Conservation (phyloP, 2,329 filamentous ascomycete genomes). For the Coniochaeta ligniaria region DNA sequence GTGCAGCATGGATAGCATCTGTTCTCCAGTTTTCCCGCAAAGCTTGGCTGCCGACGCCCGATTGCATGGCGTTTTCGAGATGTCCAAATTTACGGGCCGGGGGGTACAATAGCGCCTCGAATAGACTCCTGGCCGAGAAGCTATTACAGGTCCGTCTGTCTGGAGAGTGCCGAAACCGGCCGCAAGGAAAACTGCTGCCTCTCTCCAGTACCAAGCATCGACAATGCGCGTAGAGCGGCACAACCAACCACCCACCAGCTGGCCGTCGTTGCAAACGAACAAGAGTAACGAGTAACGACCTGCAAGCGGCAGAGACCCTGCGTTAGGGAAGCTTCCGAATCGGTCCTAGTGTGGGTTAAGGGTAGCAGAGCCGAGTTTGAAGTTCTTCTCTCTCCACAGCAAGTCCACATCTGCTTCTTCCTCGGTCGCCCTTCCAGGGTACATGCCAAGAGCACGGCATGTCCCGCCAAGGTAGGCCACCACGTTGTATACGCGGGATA, state of each 20-base stretch:
- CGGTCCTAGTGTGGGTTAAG: neutral
- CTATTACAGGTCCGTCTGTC: neutral
- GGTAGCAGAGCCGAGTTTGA: neutral
- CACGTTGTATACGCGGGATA: neutral
- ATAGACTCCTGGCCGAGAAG: neutral
- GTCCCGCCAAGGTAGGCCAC: neutral
- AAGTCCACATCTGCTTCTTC: neutral
- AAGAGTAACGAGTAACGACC: neutral
- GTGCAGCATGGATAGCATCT: neutral
- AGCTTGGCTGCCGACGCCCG: neutral
- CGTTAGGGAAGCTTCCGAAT: neutral
- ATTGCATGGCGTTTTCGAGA: neutral
- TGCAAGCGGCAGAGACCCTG: neutral
- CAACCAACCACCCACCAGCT: neutral
- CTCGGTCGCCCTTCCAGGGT: neutral
- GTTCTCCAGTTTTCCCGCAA: neutral
- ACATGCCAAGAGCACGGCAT: neutral
- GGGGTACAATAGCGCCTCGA: neutral
- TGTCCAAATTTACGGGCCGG: neutral
- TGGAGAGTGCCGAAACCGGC: neutral
- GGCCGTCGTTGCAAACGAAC: neutral
- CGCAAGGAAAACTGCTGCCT: neutral
- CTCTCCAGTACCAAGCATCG: neutral
- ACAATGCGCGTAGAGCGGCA: neutral
- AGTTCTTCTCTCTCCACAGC: neutral